A percentile compares a stretch with the other conserved stretches of the same genome.
These are phyloP conservation scores for Aspergillus cejpii DNA, from an alignment of 2,329 filamentous ascomycete genomes.

Conservation along the genomic window DNA sequence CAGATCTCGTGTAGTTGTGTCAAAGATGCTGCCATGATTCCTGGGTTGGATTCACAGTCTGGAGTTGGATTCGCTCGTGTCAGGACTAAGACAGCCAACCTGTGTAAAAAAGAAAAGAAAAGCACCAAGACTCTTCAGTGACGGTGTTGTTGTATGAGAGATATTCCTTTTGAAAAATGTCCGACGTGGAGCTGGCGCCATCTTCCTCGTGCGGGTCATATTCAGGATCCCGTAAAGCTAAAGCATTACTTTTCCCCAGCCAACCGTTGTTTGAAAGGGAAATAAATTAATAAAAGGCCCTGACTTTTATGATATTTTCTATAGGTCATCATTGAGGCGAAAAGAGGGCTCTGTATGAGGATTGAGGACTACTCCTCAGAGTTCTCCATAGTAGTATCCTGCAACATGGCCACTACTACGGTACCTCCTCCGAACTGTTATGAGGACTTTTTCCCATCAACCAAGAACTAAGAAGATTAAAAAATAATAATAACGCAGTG, in stretches of 20 bases:
- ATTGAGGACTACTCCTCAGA: too few species aligned
- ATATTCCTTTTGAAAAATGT: conserved; percentile 18
- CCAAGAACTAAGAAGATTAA: background rate
- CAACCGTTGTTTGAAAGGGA: conserved; percentile 16
- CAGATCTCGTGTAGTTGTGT: background rate
- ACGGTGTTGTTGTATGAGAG: conserved; percentile 2
- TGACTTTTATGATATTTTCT: too few species aligned
- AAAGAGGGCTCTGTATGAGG: too few species aligned
- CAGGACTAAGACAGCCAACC: too few species aligned
- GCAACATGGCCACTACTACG: background rate
- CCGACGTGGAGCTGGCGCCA: conserved; percentile 21
- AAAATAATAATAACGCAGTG: background rate
- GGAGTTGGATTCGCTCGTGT: too few species aligned
- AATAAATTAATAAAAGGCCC: conserved; percentile 18
- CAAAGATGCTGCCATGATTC: too few species aligned
- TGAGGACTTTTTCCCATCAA: conserved; percentile 4
- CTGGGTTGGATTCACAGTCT: too few species aligned
- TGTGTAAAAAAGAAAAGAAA: too few species aligned
- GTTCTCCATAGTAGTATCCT: background rate
- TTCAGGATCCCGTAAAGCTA: too few species aligned
- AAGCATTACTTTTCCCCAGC: conserved; percentile 9
- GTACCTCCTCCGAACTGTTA: conserved; percentile 1
- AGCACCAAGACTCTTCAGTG: too few species aligned
- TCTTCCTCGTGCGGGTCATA: conserved; percentile 18
- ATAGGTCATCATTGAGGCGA: too few species aligned